Conservation (phyloP, 331 rosid species). For the Pyrus hybrid region DNA sequence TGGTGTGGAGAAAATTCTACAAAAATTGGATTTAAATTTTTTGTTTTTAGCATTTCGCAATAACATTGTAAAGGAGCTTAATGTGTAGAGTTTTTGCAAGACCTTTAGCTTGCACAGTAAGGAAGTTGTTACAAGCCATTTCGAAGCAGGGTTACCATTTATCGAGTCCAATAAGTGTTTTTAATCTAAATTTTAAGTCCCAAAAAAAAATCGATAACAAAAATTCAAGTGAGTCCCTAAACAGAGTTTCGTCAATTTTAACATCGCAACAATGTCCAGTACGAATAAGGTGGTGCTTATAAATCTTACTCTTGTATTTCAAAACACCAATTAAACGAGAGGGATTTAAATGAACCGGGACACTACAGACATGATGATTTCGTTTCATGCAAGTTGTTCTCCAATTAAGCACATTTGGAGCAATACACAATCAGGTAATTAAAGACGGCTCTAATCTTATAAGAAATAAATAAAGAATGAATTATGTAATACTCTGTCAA, state of each 20-base stretch:
- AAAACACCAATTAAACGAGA: not conserved
- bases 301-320: not conserved
- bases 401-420: not conserved
- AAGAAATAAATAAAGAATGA: no score
- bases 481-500: no score
- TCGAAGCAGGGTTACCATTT: not conserved
- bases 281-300: not conserved
- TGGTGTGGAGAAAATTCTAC: no score
- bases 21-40: no score
- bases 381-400: not conserved
- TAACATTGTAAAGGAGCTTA: not conserved
- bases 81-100: no score
- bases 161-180: not conserved
- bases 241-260: no score
- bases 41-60: not conserved
- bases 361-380: accelerated
- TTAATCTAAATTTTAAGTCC: not conserved
- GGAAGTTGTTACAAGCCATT: not conserved
- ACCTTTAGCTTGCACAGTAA: no score
- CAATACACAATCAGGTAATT: not conserved
- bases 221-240: no score
- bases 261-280: not conserved
- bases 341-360: no score
- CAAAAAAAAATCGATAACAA: no score
- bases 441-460: not conserved